phyloP scores from a whole-genome alignment of 169 alveolate genomes.

The Eimeria brunetti region DNA sequence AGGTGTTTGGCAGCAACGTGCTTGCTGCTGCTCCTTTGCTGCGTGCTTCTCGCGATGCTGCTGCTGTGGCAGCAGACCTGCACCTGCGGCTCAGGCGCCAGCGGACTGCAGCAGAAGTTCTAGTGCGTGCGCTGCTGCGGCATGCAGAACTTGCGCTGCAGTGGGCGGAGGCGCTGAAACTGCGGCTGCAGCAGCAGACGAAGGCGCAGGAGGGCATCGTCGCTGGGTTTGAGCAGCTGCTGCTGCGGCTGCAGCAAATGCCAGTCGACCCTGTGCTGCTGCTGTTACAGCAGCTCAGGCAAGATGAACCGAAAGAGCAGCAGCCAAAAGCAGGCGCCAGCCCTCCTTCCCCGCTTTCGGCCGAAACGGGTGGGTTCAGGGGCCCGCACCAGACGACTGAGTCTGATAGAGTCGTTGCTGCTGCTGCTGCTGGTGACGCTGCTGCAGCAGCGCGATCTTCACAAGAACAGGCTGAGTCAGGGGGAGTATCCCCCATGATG shows the following conservation, averaged over 20 bases:
- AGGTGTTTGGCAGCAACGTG: slow-evolving; percentile 24
- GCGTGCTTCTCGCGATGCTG: slow-evolving; percentile 45
- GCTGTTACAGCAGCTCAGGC: slow-evolving; percentile 24
- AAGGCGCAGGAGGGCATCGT: slow-evolving; percentile 28
- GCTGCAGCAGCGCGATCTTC: neutral
- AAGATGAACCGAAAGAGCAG: neutral
- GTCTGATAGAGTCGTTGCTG: neutral
- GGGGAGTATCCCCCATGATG: neutral
- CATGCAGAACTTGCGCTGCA: slow-evolving; percentile 48
- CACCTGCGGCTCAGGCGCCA: slow-evolving; percentile 40
- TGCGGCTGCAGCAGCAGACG: slow-evolving; percentile 56
- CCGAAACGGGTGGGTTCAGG: neutral
- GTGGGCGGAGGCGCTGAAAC: slow-evolving; percentile 37
- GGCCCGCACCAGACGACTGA: neutral
- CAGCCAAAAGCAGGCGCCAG: neutral
- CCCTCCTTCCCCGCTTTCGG: neutral
- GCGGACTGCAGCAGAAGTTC: slow-evolving; percentile 13
- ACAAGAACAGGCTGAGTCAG: neutral
- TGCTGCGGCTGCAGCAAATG: slow-evolving; percentile 21
- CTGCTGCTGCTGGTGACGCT: neutral
- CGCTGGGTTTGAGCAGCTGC: neutral
- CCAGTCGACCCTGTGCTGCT: slow-evolving; percentile 58
- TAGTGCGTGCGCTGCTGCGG: slow-evolving; percentile 9
- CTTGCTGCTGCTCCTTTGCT: slow-evolving; percentile 26
- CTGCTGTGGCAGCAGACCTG: slow-evolving; percentile 60